Percentiles rank a stretch among this genome's conserved stretches.
Evolutionary conservation across 2,329 filamentous ascomycete species (phyloP).

Genomic region (Cladobotryum protrusum): DNA sequence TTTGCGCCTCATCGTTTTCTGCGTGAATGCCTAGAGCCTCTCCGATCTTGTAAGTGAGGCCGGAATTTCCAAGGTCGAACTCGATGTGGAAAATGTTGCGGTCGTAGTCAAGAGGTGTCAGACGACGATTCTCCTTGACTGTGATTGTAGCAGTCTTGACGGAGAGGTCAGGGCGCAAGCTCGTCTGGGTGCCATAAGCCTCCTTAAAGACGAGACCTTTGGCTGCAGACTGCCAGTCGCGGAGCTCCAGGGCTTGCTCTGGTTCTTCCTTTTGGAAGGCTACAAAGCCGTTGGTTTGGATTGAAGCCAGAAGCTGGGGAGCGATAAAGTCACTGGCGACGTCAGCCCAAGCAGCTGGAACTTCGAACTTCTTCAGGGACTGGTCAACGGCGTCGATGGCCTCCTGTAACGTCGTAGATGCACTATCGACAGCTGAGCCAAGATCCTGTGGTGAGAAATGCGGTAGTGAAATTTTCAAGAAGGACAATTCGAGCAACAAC

Average conservation of each 20-base stretch:
- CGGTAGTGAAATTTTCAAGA: conserved; percentile 70
- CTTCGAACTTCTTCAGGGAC: conserved; percentile 65
- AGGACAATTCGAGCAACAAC: conserved; percentile 71
- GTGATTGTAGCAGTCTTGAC: conserved; percentile 82
- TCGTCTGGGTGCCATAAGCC: conserved; percentile 68
- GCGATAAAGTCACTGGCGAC: conserved; percentile 47
- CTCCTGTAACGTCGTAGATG: conserved; percentile 44
- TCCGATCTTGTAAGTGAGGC: conserved; percentile 92
- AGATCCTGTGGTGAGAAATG: conserved; percentile 56
- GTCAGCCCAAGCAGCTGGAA: conserved; percentile 75
- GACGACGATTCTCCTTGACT: conserved; percentile 90
- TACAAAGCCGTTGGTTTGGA: conserved; percentile 76
- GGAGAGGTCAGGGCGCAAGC: conserved; percentile 76
- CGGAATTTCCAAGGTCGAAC: conserved; percentile 88
- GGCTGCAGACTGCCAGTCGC: conserved; percentile 76
- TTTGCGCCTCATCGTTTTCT: conserved; percentile 76
- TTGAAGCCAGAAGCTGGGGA: conserved; percentile 51
- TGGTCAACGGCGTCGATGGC: conserved; percentile 62
- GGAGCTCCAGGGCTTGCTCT: conserved; percentile 60
- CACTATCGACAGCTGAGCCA: conserved; percentile 51
- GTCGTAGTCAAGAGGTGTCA: conserved; percentile 84
- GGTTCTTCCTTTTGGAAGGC: conserved; percentile 69
- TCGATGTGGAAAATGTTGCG: conserved; percentile 99
- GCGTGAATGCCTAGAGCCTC: conserved; percentile 95
- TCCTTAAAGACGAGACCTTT: conserved; percentile 93